phyloP scores from a whole-genome alignment of 305 asterid genomes.

The Solanum hybrid region DNA sequence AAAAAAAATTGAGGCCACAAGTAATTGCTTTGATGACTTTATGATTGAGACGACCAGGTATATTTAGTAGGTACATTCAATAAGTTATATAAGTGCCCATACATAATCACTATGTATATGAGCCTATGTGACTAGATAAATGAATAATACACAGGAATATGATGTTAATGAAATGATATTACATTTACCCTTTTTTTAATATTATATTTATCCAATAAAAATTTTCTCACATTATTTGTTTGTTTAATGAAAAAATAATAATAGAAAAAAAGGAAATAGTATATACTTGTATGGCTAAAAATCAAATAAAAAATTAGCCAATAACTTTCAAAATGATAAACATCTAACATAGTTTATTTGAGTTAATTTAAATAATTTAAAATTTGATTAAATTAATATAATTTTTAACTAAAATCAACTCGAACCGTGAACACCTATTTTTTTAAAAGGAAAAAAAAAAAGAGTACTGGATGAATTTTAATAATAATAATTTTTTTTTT shows the following conservation, averaged over 20 bases:
- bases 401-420: background rate
- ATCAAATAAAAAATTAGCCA: background rate
- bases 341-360: too few relatives aligned
- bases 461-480: background rate
- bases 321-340: background rate
- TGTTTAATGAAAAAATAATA: background rate
- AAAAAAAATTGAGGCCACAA: too few relatives aligned
- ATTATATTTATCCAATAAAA: too few relatives aligned
- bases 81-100: background rate
- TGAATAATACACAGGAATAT: background rate
- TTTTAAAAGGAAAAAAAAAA: background rate
- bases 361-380: too few relatives aligned
- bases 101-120: background rate
- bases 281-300: background rate
- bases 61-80: background rate
- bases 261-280: background rate
- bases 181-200: background rate
- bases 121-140: background rate
- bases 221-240: background rate
- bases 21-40: too few relatives aligned
- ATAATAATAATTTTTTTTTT: too few relatives aligned
- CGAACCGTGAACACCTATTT: background rate
- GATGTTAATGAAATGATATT: background rate
- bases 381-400: too few relatives aligned
- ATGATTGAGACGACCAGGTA: too few relatives aligned